phyloP scores from a whole-genome alignment of 495 filamentous ascomycete genomes.

The Annulohypoxylon stygium region DNA sequence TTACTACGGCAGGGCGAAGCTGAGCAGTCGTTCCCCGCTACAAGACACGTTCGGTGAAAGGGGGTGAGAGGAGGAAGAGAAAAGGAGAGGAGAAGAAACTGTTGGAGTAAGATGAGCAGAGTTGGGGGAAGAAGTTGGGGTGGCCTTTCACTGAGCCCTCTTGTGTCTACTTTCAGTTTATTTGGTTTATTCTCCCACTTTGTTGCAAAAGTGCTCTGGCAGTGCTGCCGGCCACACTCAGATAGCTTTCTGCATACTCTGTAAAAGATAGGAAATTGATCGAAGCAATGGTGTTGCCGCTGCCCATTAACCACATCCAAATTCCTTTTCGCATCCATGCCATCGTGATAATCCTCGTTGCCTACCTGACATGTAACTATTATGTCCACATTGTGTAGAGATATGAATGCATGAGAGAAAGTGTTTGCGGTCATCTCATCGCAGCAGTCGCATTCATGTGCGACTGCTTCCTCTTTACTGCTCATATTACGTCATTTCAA shows the following conservation, averaged over 20 bases:
- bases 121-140: not conserved
- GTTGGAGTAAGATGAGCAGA: not conserved
- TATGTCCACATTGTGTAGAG: not conserved
- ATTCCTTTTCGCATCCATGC: not conserved
- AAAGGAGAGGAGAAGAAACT: not conserved
- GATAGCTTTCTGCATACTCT: constrained; percentile 49
- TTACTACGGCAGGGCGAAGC: constrained; percentile 56
- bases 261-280: constrained; percentile 51
- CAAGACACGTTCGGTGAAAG: constrained; percentile 46
- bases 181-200: constrained; percentile 41
- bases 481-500: not conserved
- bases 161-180: constrained; percentile 44
- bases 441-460: not conserved
- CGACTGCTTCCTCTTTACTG: not conserved
- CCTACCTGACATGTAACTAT: not conserved
- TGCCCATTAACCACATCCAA: constrained; percentile 46
- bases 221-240: constrained; percentile 59
- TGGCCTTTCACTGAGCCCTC: constrained; percentile 30
- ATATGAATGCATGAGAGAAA: not conserved
- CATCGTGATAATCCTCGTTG: not conserved
- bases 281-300: constrained; percentile 50
- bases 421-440: not conserved
- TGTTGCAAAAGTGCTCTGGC: constrained; percentile 42
- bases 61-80: not conserved
- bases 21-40: constrained; percentile 53